phyloP scores from a whole-genome alignment of 768 basidiomycete genomes.

The Mycena capillaripes region DNA sequence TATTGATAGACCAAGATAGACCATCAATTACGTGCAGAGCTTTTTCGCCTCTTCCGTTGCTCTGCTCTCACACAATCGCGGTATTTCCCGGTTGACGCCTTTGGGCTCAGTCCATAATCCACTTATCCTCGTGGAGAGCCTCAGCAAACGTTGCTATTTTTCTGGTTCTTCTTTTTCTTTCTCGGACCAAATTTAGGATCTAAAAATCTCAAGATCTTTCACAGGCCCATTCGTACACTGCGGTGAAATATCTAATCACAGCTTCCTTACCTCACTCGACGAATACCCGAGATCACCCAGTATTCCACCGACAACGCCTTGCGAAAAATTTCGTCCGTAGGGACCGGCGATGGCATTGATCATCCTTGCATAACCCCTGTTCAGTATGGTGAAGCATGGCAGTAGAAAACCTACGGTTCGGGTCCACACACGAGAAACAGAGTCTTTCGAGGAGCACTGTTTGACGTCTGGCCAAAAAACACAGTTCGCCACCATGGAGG shows the following conservation, averaged over 20 bases:
- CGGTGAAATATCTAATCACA: constrained; percentile 52
- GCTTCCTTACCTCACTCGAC: constrained; percentile 77
- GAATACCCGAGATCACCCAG: constrained; percentile 74
- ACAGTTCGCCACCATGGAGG: constrained; percentile 53
- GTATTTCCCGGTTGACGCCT: neutral
- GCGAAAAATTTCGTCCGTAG: constrained; percentile 81
- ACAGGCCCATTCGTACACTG: neutral
- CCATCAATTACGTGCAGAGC: no score
- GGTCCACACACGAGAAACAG: constrained; percentile 89
- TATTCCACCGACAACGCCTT: constrained; percentile 78
- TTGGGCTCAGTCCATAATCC: no score
- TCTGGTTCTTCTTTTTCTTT: no score
- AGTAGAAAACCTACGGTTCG: constrained; percentile 69
- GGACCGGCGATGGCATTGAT: constrained; percentile 81
- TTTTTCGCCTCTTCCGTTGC: neutral
- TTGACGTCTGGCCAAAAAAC: constrained; percentile 39
- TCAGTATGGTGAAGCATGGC: neutral
- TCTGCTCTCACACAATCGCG: neutral
- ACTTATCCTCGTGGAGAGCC: no score
- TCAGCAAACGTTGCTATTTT: no score
- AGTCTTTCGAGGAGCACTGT: constrained; percentile 51
- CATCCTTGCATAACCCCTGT: constrained; percentile 67
- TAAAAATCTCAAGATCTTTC: neutral
- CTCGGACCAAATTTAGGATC: no score
- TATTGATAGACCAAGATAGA: no score